phyloP scores from a whole-genome alignment of 106 monocot species.

The Dioscorea alata region DNA sequence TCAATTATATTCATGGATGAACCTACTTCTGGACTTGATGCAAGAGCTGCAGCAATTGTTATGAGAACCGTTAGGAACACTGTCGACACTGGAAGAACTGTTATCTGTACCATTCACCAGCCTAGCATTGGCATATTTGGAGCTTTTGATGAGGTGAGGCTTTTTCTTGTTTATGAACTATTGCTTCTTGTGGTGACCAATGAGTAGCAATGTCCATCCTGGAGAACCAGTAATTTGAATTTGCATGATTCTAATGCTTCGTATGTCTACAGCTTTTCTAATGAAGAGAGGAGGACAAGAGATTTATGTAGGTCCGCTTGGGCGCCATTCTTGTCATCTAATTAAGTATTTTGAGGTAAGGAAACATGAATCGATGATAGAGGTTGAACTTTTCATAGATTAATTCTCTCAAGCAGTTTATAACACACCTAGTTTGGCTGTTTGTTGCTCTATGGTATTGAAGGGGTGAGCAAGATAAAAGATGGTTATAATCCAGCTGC shows the following conservation, averaged over 20 bases:
- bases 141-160: slow-evolving; percentile 38
- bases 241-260: neutral
- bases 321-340: slow-evolving; percentile 40
- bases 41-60: slow-evolving; percentile 43
- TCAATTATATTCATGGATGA: slow-evolving; percentile 50
- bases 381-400: neutral
- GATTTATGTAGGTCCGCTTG: slow-evolving; percentile 66
- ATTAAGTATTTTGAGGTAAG: slow-evolving; percentile 66
- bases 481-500: slow-evolving; percentile 64
- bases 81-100: slow-evolving; percentile 41
- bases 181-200: no score
- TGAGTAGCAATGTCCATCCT: neutral
- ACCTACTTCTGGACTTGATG: slow-evolving; percentile 41
- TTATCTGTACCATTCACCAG: slow-evolving; percentile 45
- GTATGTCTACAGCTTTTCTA: slow-evolving; percentile 14
- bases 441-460: slow-evolving; percentile 18
- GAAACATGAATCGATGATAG: neutral
- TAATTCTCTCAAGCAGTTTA: neutral
- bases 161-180: neutral
- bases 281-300: slow-evolving; percentile 50
- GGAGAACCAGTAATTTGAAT: neutral
- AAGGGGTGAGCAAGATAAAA: slow-evolving; percentile 53
- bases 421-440: neutral
- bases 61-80: slow-evolving; percentile 46
- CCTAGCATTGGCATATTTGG: slow-evolving; percentile 42